Evolutionary conservation across 768 basidiomycete genomes (phyloP), one percentile per base, ranked within the genome.

Genomic region (Leccinum olivaceopallidum): DNA sequence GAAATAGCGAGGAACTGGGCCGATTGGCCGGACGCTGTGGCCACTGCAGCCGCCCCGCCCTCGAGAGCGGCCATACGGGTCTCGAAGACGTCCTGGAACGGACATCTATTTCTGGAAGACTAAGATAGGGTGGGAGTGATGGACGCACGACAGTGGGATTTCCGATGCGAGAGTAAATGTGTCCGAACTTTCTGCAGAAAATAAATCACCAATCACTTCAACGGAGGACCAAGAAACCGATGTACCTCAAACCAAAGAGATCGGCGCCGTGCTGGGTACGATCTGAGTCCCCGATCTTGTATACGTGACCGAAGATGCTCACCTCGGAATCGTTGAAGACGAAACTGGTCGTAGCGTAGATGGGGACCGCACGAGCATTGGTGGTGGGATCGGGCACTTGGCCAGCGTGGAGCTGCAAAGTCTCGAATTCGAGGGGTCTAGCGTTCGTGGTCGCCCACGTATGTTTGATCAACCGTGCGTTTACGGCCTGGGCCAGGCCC

Each of bases 31-130:
- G 83, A 85, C 0, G 86, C 70, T 4, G 80, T 70, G 0, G 86
- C 76, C 0, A 88, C 75, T 2, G 87, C 87, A 0, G 85, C 86
- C 0, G 71, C 76, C 0, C 87, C 88, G 2, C 85, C 84, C 63
- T 88, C 87, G 13, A 89, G 78, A 0, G 84, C 83, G 0, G 88
- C 81, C 2, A 89, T 82, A 5, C 87, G 79, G 64, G 81, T 81
- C 71, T 88, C 88, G 54, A 89, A 86, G 3, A 88, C 80, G 44
- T 87, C 85, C 84, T 83, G 7, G n/a, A 9, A 42, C 42, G 42
- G n/a, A 42, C 9, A n/a, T 42, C 42, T 42, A n/a, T 42, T 5
- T 42, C 42, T 8, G n/a, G 42, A n/a, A 42, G 42, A 42, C 42
- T 6, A 30, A 2, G 10, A 42, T 16, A 5, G n/a, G 22, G 16